phyloP scores from a whole-genome alignment of 108 stramenopile genomes.

The Cyclotella distinguenda region DNA sequence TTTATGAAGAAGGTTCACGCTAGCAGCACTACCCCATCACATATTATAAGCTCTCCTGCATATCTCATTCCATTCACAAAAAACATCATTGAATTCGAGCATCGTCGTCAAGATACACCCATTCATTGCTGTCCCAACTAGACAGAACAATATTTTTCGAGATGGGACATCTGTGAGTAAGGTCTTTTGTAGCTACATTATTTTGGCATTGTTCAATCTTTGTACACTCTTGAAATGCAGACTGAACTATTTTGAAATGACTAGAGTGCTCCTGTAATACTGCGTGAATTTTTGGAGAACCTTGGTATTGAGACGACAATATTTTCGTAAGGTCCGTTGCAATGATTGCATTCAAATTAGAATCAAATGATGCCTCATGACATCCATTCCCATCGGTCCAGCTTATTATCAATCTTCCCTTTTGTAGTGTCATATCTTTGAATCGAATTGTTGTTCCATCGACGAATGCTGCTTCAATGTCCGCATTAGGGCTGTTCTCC shows the following conservation, averaged over 20 bases:
- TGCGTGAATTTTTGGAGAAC: background rate
- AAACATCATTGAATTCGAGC: too few relatives aligned
- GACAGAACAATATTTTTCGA: too few relatives aligned
- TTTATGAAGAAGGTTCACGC: too few relatives aligned
- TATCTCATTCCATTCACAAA: too few relatives aligned
- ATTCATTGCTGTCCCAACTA: too few relatives aligned
- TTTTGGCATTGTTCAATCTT: background rate
- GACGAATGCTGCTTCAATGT: constrained; percentile 11
- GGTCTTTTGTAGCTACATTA: too few relatives aligned
- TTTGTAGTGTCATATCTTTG: background rate
- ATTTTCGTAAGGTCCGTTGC: background rate
- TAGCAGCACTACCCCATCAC: too few relatives aligned
- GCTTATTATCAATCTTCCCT: background rate
- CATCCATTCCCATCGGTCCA: background rate
- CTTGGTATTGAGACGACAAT: background rate
- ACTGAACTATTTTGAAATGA: constrained; percentile 1
- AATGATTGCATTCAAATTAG: background rate
- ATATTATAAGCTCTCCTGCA: too few relatives aligned
- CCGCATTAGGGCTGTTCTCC: constrained; percentile 17
- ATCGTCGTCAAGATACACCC: too few relatives aligned
- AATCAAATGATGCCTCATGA: background rate
- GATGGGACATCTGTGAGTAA: too few relatives aligned
- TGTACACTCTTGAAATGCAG: background rate
- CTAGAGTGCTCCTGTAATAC: background rate
- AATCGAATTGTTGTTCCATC: constrained; percentile 24